These are phyloP conservation scores for thale cress (Arabidopsis thaliana) DNA, from an alignment of 345 rosid species.

Conservation along the genomic window TAIR10.1 NC_003070.9:13156501-13157000, in stretches of 20 bases:
- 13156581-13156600: constrained; percentile 62
- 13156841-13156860: background rate
- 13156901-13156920: constrained; percentile 58
- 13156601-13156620: constrained; percentile 80
- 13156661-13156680: constrained; percentile 94
- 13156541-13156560: constrained; percentile 30
- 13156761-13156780: background rate
- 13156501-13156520: constrained; percentile 40
- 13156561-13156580: constrained; percentile 21
- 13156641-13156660: constrained; percentile 70
- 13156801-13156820: background rate
- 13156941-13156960: constrained; percentile 71
- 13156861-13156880: background rate
- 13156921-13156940: constrained; percentile 90
- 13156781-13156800: constrained; percentile 13
- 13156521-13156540: constrained; percentile 24
- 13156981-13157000: constrained; percentile 78
- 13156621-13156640: constrained; percentile 83
- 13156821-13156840: background rate
- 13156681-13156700: constrained; percentile 99
- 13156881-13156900: background rate
- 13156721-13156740: background rate
- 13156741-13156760: constrained; percentile 6
- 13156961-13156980: constrained; percentile 80
- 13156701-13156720: constrained; percentile 79